Conservation (phyloP, 257 asterid species). For the Plantago ovata region DNA sequence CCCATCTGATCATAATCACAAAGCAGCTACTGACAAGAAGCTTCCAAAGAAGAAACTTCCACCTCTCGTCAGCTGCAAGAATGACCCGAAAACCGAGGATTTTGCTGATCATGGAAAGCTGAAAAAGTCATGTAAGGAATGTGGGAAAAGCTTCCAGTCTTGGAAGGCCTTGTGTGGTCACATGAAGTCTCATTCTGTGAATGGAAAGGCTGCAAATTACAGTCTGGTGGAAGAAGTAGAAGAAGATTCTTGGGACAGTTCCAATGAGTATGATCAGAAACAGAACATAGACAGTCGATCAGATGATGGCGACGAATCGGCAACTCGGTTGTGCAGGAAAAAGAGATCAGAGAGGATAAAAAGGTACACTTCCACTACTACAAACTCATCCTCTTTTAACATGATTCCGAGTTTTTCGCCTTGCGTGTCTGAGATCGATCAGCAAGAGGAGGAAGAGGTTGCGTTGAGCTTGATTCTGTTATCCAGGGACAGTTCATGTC, state of each 20-base stretch:
- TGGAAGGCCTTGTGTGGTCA: slow-evolving; percentile 89
- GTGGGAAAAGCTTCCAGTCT: slow-evolving; percentile 75
- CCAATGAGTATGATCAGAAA: slow-evolving; percentile 24
- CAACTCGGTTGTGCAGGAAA: slow-evolving; percentile 27
- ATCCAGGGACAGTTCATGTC: slow-evolving; percentile 48
- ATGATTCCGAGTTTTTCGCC: slow-evolving; percentile 24
- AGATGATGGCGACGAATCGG: slow-evolving; percentile 36
- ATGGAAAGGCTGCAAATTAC: slow-evolving; percentile 19
- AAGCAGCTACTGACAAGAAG: slow-evolving; percentile 21
- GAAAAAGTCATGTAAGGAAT: slow-evolving; percentile 51
- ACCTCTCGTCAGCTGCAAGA: slow-evolving; percentile 17
- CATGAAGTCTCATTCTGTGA: slow-evolving; percentile 78
- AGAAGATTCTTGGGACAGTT: slow-evolving; percentile 40
- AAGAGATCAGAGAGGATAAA: slow-evolving; percentile 61
- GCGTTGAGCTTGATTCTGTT: slow-evolving; percentile 80
- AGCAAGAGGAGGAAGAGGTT: slow-evolving; percentile 68
- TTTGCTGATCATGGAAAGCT: not conserved
- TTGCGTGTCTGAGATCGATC: slow-evolving; percentile 47
- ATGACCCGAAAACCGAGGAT: not conserved
- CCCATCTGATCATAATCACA: slow-evolving; percentile 27
- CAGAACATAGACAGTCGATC: slow-evolving; percentile 43
- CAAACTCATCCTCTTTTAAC: slow-evolving; percentile 39
- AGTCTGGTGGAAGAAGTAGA: slow-evolving; percentile 15
- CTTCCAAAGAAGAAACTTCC: slow-evolving; percentile 45
- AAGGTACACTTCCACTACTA: slow-evolving; percentile 44